Percentiles rank a stretch among this genome's conserved stretches.
These are phyloP conservation scores for Daedaleopsis nitida DNA, from an alignment of 768 basidiomycete species.

Conservation along the genomic window DNA sequence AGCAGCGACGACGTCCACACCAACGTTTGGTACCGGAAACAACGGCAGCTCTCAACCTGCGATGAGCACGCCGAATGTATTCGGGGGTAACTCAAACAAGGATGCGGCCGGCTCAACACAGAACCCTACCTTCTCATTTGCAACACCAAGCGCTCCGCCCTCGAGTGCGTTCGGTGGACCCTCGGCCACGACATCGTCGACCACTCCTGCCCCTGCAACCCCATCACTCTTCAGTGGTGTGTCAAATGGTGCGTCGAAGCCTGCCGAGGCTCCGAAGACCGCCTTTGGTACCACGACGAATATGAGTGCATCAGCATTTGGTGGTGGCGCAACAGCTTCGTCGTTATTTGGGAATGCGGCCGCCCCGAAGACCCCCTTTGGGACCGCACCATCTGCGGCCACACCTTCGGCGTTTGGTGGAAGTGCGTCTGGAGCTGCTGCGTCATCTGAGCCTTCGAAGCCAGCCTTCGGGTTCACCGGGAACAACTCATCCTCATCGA, in stretches of 20 bases:
- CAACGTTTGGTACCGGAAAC: conserved; percentile 18
- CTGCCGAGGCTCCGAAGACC: conserved; percentile 20
- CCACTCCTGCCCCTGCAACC: not conserved
- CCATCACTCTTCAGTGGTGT: not conserved
- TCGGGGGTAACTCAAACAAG: conserved; percentile 2
- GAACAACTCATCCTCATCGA: not conserved
- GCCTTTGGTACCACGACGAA: conserved; percentile 1
- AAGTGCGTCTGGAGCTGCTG: conserved; percentile 3
- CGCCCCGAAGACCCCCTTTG: not conserved
- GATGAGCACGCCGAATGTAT: not conserved
- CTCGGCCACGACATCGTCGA: not conserved
- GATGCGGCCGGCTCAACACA: not conserved
- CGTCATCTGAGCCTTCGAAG: conserved; percentile 21
- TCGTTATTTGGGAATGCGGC: not conserved
- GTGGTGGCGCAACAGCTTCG: not conserved
- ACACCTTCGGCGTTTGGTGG: conserved; percentile 4
- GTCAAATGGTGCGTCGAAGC: conserved; percentile 15
- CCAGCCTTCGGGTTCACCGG: conserved; percentile 14
- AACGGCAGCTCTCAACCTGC: conserved; percentile 1
- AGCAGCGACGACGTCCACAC: conserved; percentile 4
- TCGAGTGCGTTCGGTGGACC: conserved; percentile 1
- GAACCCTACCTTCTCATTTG: conserved; percentile 8
- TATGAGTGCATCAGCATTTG: not conserved
- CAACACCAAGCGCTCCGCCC: not conserved
- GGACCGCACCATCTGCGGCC: not conserved